Evolutionary conservation across 2,329 filamentous ascomycete species (phyloP), one percentile per base, ranked within the genome.

Genomic region (Colletotrichum lini): DNA sequence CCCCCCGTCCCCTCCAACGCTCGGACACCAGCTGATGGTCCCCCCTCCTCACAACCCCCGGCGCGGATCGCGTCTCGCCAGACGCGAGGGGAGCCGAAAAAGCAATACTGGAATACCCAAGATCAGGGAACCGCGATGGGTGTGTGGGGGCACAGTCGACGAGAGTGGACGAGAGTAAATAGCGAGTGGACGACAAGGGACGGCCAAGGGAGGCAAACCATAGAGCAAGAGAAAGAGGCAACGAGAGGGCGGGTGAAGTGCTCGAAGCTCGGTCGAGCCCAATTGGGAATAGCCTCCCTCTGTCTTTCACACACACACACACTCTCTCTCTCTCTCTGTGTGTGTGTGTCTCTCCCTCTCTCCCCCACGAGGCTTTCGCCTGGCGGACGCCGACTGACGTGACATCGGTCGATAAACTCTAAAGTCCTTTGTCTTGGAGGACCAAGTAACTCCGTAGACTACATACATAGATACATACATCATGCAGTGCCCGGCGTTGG

Each of bases 381-480:
- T 4, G 47, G 26, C 9, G 18, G 26, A 60, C 16, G n/a, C 44
- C 58, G 5, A 50, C 44, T 63, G 45, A 64, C 30, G 59, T 64
- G 59, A 67, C 65, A 64, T 67, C 21, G 40, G 52, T 49, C 26
- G 65, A 49, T 10, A 47, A 54, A 49, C 59, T 40, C 65, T 47
- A 47, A 18, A 47, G 38, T 30, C 13, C 45, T 23, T 40, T 67
- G 50, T 52, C 52, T 53, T 26, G 26, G n/a, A 10, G 26, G 26
- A 4, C 26, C 35, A 16, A 35, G 50, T 30, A 35, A 1, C 16
- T 30, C 30, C 30, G 5, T 30, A 30, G 30, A 30, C 7, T 8
- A 30, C 30, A 30, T 30, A 30, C 30, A 30, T 30, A 30, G 4
- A 30, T 30, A 30, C 30, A 30, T 9, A 30, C 30, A 30, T 30